Percentiles rank a stretch among this genome's conserved stretches.
Evolutionary conservation across 1,139 yeast species (phyloP).

Genomic region (Suhomyces chickasaworum): DNA sequence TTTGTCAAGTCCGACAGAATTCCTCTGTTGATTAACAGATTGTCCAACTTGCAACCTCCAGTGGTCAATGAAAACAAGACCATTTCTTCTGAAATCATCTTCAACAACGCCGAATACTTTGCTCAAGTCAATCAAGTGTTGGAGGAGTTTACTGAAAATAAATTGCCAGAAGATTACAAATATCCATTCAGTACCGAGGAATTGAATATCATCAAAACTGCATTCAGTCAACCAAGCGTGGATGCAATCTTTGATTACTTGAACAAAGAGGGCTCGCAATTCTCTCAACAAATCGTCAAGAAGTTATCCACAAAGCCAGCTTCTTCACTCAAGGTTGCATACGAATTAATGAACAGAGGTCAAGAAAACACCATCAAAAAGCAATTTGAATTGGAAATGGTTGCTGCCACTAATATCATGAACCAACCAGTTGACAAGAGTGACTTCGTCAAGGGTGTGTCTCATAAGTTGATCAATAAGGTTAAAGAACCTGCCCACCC

Average conservation of each 20-base stretch:
- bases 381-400: conserved; percentile 74
- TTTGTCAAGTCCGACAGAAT: conserved; percentile 71
- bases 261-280: conserved; percentile 56
- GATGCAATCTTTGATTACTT: conserved; percentile 65
- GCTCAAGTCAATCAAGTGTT: conserved; percentile 69
- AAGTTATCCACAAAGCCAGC: conserved; percentile 68
- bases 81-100: conserved; percentile 28
- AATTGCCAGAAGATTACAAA: conserved; percentile 64
- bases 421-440: conserved; percentile 51
- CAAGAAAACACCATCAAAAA: conserved; percentile 57
- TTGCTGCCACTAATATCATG: conserved; percentile 78
- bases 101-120: conserved; percentile 44
- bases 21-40: conserved; percentile 61
- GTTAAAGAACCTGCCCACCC: conserved; percentile 55
- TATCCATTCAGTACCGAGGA: conserved; percentile 61
- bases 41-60: conserved; percentile 58
- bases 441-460: conserved; percentile 76
- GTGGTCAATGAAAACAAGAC: conserved; percentile 31
- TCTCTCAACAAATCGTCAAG: conserved; percentile 62
- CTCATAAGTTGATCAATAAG: conserved; percentile 68
- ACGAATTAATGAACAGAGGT: conserved; percentile 69
- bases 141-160: conserved; percentile 71
- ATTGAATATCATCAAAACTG: conserved; percentile 63
- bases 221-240: conserved; percentile 62
- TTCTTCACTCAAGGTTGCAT: conserved; percentile 74